A percentile compares a stretch with the other conserved stretches of the same genome.
Evolutionary conservation across 176 grass and related monocot species (phyloP).

Genomic region (Themeda triandra): DNA sequence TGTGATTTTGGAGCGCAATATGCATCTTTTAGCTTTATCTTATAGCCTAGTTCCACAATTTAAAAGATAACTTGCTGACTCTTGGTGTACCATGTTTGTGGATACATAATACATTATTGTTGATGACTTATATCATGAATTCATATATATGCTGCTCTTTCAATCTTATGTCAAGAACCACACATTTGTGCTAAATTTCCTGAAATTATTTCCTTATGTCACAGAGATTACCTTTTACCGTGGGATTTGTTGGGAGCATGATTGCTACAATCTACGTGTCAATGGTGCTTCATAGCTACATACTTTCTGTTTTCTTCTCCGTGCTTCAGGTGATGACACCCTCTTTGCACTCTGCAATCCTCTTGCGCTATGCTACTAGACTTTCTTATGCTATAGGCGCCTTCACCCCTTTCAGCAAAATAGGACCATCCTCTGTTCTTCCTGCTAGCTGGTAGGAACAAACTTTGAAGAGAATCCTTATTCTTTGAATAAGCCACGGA

Average conservation of each 20-base stretch:
- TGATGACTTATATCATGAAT: constrained; percentile 1
- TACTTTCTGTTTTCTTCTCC: constrained; percentile 97
- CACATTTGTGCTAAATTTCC: not conserved
- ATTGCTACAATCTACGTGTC: constrained; percentile 90
- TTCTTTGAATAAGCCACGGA: constrained; percentile 6
- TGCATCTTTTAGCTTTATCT: not conserved
- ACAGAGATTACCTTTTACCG: constrained; percentile 93
- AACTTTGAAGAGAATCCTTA: constrained; percentile 1
- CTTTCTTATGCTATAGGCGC: not conserved
- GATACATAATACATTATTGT: constrained; percentile 12
- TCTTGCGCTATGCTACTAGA: not conserved
- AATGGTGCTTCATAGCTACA: constrained; percentile 95
- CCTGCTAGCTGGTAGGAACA: constrained; percentile 1
- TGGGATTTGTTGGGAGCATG: constrained; percentile 93
- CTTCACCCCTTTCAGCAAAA: not conserved
- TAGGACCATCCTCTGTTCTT: not conserved
- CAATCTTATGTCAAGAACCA: not conserved
- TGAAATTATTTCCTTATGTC: constrained; percentile 26
- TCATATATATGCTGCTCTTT: not conserved
- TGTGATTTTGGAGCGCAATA: not conserved
- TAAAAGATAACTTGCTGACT: not conserved
- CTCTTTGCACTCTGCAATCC: not conserved
- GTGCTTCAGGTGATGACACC: constrained; percentile 67
- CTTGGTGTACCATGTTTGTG: not conserved
- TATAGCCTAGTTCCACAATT: not conserved